Conservation (phyloP, 1,139 yeast species). For the Debaryomyces nepalensis region DNA sequence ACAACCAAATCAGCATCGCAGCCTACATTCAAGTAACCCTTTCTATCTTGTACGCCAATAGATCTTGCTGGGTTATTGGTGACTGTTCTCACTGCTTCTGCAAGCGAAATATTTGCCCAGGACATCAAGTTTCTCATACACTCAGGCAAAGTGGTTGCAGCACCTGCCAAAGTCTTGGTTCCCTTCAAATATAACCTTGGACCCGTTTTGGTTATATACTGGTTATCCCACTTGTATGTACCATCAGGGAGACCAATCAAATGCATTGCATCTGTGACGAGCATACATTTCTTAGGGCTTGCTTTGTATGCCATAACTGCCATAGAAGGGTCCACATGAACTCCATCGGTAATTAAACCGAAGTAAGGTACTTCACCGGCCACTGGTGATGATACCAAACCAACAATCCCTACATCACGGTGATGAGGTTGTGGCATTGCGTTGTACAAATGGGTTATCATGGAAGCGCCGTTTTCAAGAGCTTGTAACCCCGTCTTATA, state of each 20-base stretch:
- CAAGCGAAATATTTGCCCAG: constrained; percentile 57
- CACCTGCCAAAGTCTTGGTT: constrained; percentile 66
- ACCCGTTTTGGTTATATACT: constrained; percentile 55
- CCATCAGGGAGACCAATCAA: constrained; percentile 59
- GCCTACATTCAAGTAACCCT: constrained; percentile 58
- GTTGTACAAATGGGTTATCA: constrained; percentile 67
- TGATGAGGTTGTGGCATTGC: constrained; percentile 75
- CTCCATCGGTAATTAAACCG: constrained; percentile 66
- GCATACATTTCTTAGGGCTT: constrained; percentile 57
- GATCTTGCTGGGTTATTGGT: constrained; percentile 62
- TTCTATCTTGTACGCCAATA: constrained; percentile 45
- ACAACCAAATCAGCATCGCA: constrained; percentile 66
- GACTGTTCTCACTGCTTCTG: constrained; percentile 59
- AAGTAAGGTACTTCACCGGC: constrained; percentile 49
- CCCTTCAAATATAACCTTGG: constrained; percentile 54
- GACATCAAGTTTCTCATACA: constrained; percentile 57
- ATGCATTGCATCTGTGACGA: constrained; percentile 69
- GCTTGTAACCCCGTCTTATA: constrained; percentile 56
- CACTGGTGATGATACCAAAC: constrained; percentile 51
- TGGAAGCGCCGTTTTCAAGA: constrained; percentile 55
- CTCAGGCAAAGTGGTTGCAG: constrained; percentile 60
- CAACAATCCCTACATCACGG: constrained; percentile 63
- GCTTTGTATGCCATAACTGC: constrained; percentile 58
- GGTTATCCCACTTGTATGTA: constrained; percentile 53
- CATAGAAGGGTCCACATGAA: constrained; percentile 65